Evolutionary conservation across 768 basidiomycete genomes (phyloP).

Genomic region (Termitomyces sp.): DNA sequence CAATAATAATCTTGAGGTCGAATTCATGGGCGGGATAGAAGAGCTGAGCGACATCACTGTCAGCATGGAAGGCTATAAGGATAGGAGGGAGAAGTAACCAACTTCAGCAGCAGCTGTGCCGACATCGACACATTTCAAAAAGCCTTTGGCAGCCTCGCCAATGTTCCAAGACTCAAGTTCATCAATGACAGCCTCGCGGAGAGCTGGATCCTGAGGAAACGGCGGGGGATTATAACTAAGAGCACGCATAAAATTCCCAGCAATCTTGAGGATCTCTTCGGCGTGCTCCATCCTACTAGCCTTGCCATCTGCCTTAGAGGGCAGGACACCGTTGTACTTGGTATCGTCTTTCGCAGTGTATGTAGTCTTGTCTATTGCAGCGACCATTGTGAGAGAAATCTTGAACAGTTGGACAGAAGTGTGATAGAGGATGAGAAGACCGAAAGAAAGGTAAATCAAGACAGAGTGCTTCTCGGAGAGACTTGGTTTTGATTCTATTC

Average conservation of each 20-base stretch:
- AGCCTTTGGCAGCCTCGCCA: neutral
- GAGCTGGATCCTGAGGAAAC: slow-evolving; percentile 3
- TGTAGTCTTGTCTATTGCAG: neutral
- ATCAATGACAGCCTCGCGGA: slow-evolving; percentile 5
- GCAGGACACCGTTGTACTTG: slow-evolving; percentile 5
- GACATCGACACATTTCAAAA: slow-evolving; percentile 3
- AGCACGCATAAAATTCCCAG: slow-evolving; percentile 1
- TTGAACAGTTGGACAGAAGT: too few relatives aligned
- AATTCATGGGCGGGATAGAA: slow-evolving; percentile 10
- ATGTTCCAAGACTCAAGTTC: slow-evolving; percentile 9
- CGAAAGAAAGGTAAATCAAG: too few relatives aligned
- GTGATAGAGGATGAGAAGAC: neutral
- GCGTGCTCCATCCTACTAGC: slow-evolving; percentile 6
- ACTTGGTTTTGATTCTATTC: too few relatives aligned
- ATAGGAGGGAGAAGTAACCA: neutral
- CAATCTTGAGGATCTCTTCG: slow-evolving; percentile 3
- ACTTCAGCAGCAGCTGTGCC: slow-evolving; percentile 5
- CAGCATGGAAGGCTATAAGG: neutral
- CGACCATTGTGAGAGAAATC: neutral
- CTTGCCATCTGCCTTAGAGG: slow-evolving; percentile 5
- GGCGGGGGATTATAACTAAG: slow-evolving; percentile 1
- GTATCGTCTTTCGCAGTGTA: neutral
- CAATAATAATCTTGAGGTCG: slow-evolving; percentile 8
- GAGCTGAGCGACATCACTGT: slow-evolving; percentile 1
- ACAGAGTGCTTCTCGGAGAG: too few relatives aligned